Evolutionary conservation across 345 rosid species (phyloP).

Genomic region (Chamaenerion angustifolium): DNA sequence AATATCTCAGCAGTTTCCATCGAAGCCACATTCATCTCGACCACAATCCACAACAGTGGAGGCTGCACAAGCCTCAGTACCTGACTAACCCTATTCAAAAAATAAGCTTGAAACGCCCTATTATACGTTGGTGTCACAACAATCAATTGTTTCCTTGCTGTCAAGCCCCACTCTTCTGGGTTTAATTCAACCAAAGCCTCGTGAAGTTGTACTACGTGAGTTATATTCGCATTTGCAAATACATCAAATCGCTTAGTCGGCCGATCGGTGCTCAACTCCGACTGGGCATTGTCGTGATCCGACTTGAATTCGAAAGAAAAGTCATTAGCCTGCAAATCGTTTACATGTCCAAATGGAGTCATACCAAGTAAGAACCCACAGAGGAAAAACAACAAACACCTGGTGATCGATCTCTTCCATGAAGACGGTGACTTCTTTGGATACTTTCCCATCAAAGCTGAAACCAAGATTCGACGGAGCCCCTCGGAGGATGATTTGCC

Average conservation of each 20-base stretch:
- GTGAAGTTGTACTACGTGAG: constrained; percentile 10
- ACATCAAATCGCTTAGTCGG: constrained; percentile 12
- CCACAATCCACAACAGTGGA: constrained; percentile 87
- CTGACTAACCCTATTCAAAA: constrained; percentile 62
- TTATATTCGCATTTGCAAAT: constrained; percentile 18
- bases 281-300: constrained; percentile 29
- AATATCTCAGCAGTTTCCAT: constrained; percentile 68
- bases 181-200: constrained; percentile 1
- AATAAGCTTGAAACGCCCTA: constrained; percentile 67
- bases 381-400: constrained; percentile 48
- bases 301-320: constrained; percentile 58
- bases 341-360: constrained; percentile 44
- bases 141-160: constrained; percentile 55
- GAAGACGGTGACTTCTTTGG: constrained; percentile 22
- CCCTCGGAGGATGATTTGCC: constrained; percentile 27
- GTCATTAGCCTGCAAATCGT: constrained; percentile 29
- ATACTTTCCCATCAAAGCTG: constrained; percentile 12
- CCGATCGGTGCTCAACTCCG: constrained; percentile 14
- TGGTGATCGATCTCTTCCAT: constrained; percentile 49
- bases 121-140: constrained; percentile 80
- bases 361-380: constrained; percentile 56
- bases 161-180: constrained; percentile 14
- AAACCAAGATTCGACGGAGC: constrained; percentile 16
- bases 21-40: constrained; percentile 53
- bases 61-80: constrained; percentile 60